phyloP scores from a whole-genome alignment of 164 flowering plant species.

The Echeveria elegans region DNA sequence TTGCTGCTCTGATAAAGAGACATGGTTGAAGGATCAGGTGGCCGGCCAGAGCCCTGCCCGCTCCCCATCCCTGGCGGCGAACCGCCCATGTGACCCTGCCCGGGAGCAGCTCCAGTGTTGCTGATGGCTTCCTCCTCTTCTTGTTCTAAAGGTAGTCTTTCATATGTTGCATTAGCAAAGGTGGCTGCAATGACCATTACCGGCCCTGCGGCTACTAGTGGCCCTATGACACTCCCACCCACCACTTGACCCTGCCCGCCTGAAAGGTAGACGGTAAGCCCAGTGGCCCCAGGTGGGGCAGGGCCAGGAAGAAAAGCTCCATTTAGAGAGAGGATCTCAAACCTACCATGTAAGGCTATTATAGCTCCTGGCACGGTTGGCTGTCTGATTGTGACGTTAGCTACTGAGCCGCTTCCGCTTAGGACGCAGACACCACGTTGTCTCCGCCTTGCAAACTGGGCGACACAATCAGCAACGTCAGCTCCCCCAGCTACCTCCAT shows the following conservation, averaged over 20 bases:
- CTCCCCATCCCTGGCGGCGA: background rate
- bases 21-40: background rate
- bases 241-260: conserved; percentile 93
- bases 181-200: conserved; percentile 83
- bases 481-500: background rate
- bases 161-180: conserved; percentile 63
- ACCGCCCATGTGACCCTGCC: background rate
- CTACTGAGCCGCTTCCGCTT: background rate
- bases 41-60: background rate
- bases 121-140: conserved; percentile 15
- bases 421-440: background rate
- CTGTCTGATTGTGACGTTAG: background rate
- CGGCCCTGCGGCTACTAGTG: conserved; percentile 77
- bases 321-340: conserved; percentile 66
- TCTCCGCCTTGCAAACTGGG: background rate
- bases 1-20: background rate
- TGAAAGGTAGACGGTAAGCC: conserved; percentile 65
- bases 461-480: background rate
- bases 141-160: conserved; percentile 65
- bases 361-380: background rate
- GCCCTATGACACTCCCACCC: conserved; percentile 69
- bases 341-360: conserved; percentile 45
- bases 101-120: background rate
- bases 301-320: conserved; percentile 84
- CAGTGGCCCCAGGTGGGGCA: conserved; percentile 67